These are phyloP conservation scores for Colletotrichum sp. DNA, from an alignment of 2,329 filamentous ascomycete genomes.

Conservation along the genomic window DNA sequence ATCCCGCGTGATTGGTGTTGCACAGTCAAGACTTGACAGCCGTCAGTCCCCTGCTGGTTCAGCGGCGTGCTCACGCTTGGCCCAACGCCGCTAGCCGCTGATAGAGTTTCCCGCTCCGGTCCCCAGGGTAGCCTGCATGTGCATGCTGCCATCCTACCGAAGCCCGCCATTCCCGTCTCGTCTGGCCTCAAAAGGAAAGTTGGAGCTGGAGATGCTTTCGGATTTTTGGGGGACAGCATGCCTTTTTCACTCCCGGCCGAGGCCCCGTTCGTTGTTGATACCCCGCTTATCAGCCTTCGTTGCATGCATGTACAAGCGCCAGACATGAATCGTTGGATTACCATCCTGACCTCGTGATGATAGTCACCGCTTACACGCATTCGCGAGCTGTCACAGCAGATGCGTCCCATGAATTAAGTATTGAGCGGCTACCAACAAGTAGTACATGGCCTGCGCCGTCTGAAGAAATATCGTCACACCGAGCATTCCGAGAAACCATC, in stretches of 20 bases:
- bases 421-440: not conserved
- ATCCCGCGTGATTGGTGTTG: slow-evolving; percentile 1
- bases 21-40: not conserved
- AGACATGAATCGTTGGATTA: not conserved
- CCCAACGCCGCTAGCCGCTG: slow-evolving; percentile 10
- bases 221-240: not conserved
- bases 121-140: slow-evolving; percentile 8
- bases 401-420: not conserved
- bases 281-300: slow-evolving; percentile 15
- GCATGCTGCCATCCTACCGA: slow-evolving; percentile 9
- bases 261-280: not conserved
- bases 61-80: not conserved
- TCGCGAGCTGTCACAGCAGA: not conserved
- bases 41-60: not conserved
- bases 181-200: slow-evolving; percentile 2
- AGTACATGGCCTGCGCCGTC: not conserved
- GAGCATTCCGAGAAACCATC: not conserved
- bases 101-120: slow-evolving; percentile 8
- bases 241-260: not conserved
- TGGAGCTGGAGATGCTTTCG: slow-evolving; percentile 8
- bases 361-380: not conserved
- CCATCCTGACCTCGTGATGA: not conserved
- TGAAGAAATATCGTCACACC: not conserved
- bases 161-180: slow-evolving; percentile 10
- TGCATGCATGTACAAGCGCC: not conserved